Base-by-base conservation (phyloP, 2,329 filamentous ascomycete species). In the Aspergillus fumigatus region DNA sequence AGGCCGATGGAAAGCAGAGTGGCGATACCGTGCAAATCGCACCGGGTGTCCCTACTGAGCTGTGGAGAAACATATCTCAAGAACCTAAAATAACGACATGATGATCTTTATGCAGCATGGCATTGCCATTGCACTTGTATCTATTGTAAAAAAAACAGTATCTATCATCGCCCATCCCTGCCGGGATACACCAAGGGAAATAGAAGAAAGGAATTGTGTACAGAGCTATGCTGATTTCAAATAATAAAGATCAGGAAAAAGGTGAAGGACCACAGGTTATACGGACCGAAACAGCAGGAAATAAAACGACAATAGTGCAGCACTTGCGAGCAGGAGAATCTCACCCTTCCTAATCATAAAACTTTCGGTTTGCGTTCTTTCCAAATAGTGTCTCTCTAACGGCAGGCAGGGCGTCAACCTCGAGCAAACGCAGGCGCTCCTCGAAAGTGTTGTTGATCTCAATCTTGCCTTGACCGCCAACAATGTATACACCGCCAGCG, bases 361-460 rank as follows among this genome's bases (percentile, higher is more conserved):
- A 99, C 79, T 88, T 96, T 75, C 94, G 88, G 84, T 97, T 97
- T 67, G 86, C 82, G 80, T 99, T 99, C 80, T 90, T 88, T 59
- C 94, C 94, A 70, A 99, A 99, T 58, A 99, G 82, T 17, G 88
- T 88, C 74, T 89, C 84, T 70, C 94, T 85, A 69, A 99, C 87
- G 48, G 86, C 86, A 14, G 94, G 94, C 57, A 97, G 84, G 52
- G 90, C 89, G 65, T 89, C 89, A 56, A 88, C 87, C 77, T 96
- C 88, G 63, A 97, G 85, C 59, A 97, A 82, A 69, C 84, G 84
- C 75, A 99, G 81, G 64, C 94, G 87, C 73, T 96, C 89, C 73
- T 97, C 94, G 66, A 97, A 89, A 54, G 94, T 97, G 81, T 99
- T 97, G 84, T 97, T 92, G 76, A 99, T 93, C 69, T 96, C 92